Evolutionary conservation across 1,284 basidiomycete genomes (phyloP), one percentile per base, ranked within the genome.

Genomic region (Apiotrichum laibachii): DNA sequence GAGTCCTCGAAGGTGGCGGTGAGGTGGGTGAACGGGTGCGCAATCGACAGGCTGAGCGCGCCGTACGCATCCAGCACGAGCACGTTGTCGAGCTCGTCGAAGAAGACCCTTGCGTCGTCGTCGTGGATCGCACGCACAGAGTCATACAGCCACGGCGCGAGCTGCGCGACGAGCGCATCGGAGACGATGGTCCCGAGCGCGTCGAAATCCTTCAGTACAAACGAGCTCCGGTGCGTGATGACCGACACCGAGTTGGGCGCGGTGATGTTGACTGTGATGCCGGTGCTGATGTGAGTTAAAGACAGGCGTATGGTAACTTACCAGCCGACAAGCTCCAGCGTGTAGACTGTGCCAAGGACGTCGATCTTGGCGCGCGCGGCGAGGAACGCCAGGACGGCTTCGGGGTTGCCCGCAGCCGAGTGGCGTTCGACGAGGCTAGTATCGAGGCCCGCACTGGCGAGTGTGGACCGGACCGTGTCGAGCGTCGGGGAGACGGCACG

Each of bases 51-150:
- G 45, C 53, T 55, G 15, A 73, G 50, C 4, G 59, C 49, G 5
- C 68, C 67, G 2, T 59, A 31, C 5, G 42, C 40, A 18, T 51
- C 60, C 8, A 68, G 57, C 19, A 63, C 53, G 19, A 72, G 58
- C 13, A 51, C 45, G 2, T 61, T 60, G 56, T 73, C 70, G 15
- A 73, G 58, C 53, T 71, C 67, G 53, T 72, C 71, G 16, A 65
- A 61, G 59, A 68, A 71, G 13, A 68, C 46, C 16, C 50, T 15
- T 37, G 46, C 39, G 18, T 50, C 54, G 15, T 53, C 51, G 5
- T 50, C 59, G 26, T 31, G 26, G 13, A 34, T 44, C 16, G 33
- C 57, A 19, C 52, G 51, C 22, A 64, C 31, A 2, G 49, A 21
- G 2, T 53, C 26, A n/a, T 53, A 44, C 5, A 61, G 44, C 13